Conservation (phyloP, 192 early-diverging fungal species). For the Phycomyces blakesleeanus region DNA sequence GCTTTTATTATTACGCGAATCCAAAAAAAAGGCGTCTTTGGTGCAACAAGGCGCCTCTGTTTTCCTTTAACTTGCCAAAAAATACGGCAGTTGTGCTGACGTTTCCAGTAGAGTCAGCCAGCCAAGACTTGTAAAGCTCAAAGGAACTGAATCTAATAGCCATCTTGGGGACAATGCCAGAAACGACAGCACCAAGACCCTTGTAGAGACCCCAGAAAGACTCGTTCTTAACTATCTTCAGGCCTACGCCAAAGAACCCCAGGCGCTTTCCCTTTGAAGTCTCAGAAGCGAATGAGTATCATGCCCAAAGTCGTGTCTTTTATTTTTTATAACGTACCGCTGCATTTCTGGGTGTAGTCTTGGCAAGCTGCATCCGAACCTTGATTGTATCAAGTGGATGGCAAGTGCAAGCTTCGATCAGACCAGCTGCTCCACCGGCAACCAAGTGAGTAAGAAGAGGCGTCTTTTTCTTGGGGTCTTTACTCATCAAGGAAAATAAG, state of each 20-base stretch:
- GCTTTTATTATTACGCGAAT: too few species aligned
- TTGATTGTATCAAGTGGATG: constrained; percentile 99
- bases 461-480: constrained; percentile 21
- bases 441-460: constrained; percentile 66
- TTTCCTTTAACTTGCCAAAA: neutral
- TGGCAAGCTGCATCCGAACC: constrained; percentile 91
- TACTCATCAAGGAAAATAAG: constrained; percentile 16
- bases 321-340: constrained; percentile 41
- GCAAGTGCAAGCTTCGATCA: constrained; percentile 85
- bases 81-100: constrained; percentile 67
- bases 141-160: constrained; percentile 97
- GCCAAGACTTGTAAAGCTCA: constrained; percentile 83
- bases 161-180: constrained; percentile 99
- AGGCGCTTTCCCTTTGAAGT: constrained; percentile 33
- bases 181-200: constrained; percentile 92
- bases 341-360: constrained; percentile 52
- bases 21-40: too few species aligned
- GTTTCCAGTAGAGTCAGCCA: constrained; percentile 66
- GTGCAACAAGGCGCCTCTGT: too few species aligned
- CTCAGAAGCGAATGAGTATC: neutral
- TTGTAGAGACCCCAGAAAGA: constrained; percentile 91
- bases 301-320: too few species aligned
- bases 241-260: constrained; percentile 78
- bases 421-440: constrained; percentile 86
- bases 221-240: constrained; percentile 82